Base-by-base conservation (phyloP, 805 yeast genomes). In the Ogataea trehalophila region DNA sequence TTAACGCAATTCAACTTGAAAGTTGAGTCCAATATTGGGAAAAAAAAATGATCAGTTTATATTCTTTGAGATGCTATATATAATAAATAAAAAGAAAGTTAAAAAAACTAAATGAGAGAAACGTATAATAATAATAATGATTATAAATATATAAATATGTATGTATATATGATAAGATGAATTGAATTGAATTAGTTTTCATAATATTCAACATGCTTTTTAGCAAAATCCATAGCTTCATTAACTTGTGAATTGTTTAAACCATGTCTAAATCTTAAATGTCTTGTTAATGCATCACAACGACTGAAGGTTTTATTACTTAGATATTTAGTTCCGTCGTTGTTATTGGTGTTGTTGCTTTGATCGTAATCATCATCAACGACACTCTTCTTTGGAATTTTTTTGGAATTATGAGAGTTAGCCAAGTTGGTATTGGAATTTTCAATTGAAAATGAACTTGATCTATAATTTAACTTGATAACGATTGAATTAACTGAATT, bases 251-350 rank as follows among this genome's bases (percentile, higher is more conserved):
- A 69, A 37, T 85, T 85, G 37, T 73, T 75, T 46, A 83, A 67
- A 8, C 86, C 85, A 70, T 91, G 98, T 71, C 94, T 90, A 41
- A 90, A 92, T 59, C 95, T 82, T 52, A 91, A 83, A 66, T 92
- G 99, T 64, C 97, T 81, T 16, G 96, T 87, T 52, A 92, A 75
- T 1, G 99, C 97, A 68, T 92, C 99, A 63, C 90, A 85, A 52
- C 99, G 79, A 46, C 96, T 86, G 61, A 94, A 92, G 1, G 96
- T 89, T 71, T 92, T 83, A 42, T 60, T 63, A 46, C 64, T 59
- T 33, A 64, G 49, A 44, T 57, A 64, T 37, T 60, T 26, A 26
- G 4, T 26, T 26, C 31, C 31, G 11, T 26, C 31, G 11, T 26
- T 26, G 9, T 26, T 26, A 26, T 26, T 26, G 31, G 11, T 11